Conservation (phyloP, 257 asterid species). For the Scutellaria barbata region DNA sequence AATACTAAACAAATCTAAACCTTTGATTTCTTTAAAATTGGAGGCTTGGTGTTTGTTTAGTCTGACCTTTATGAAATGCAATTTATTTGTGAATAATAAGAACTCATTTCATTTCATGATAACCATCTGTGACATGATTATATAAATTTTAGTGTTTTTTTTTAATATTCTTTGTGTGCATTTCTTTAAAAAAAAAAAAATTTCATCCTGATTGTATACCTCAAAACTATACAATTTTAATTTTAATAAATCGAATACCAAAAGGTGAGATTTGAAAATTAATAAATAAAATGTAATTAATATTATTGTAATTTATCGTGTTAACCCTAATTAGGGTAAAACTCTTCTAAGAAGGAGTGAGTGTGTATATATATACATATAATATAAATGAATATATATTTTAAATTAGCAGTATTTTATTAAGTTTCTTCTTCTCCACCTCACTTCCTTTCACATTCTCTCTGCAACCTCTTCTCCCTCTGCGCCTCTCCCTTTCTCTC, state of each 20-base stretch:
- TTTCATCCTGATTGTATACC: too few species aligned
- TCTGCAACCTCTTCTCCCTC: constrained; percentile 31
- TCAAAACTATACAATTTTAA: too few species aligned
- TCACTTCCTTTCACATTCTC: constrained; percentile 27
- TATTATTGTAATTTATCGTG: neutral
- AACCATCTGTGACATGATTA: too few species aligned
- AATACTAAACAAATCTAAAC: too few species aligned
- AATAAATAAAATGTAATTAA: neutral
- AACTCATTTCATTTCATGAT: too few species aligned
- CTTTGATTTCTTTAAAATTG: too few species aligned
- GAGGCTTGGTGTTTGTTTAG: too few species aligned
- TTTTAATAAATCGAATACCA: neutral
- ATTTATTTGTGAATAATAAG: too few species aligned
- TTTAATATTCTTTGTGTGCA: too few species aligned
- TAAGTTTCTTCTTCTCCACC: constrained; percentile 28
- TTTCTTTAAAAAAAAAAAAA: too few species aligned
- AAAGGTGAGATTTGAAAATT: neutral
- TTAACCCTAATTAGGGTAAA: constrained; percentile 42
- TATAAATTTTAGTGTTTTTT: too few species aligned
- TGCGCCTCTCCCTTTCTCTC: constrained; percentile 35
- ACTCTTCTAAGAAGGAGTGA: constrained; percentile 15
- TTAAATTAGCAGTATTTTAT: constrained; percentile 1
- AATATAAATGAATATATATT: neutral
- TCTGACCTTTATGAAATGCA: too few species aligned
- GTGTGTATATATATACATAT: neutral